These are phyloP conservation scores for Isatis tinctoria DNA, from an alignment of 345 rosid genomes.

Conservation along the genomic window DNA sequence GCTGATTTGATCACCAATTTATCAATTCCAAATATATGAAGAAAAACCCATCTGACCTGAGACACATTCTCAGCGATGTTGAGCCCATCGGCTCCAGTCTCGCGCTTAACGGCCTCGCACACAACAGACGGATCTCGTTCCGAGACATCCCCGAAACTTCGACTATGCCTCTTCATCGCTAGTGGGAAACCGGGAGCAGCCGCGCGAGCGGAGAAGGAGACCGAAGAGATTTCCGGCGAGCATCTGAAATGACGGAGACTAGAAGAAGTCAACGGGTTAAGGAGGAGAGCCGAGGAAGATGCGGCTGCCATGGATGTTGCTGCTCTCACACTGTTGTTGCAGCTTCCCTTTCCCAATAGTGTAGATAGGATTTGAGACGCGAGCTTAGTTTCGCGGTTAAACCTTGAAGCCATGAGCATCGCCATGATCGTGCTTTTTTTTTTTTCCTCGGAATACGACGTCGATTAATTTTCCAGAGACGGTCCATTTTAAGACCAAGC, in stretches of 20 bases:
- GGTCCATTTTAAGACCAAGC: slow-evolving; percentile 17
- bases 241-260: slow-evolving; percentile 30
- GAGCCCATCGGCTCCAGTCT: slow-evolving; percentile 58
- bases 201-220: slow-evolving; percentile 14
- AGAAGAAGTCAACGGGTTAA: slow-evolving; percentile 44
- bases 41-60: slow-evolving; percentile 43
- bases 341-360: slow-evolving; percentile 9
- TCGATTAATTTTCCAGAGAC: slow-evolving; percentile 7
- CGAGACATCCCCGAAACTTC: slow-evolving; percentile 18
- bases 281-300: slow-evolving; percentile 35
- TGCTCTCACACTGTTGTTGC: not conserved
- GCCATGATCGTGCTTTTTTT: slow-evolving; percentile 14
- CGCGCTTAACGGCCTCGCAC: slow-evolving; percentile 60
- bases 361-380: slow-evolving; percentile 8
- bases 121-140: slow-evolving; percentile 40
- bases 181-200: slow-evolving; percentile 14
- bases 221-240: slow-evolving; percentile 20
- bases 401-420: slow-evolving; percentile 28
- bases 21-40: not conserved
- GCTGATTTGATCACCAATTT: not conserved
- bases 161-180: slow-evolving; percentile 26
- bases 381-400: slow-evolving; percentile 15
- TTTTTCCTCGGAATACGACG: not conserved
- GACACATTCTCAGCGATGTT: slow-evolving; percentile 84
- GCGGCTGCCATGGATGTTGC: slow-evolving; percentile 22